Evolutionary conservation across 257 asterid genomes (phyloP).

Genomic region (Petunia axillaris): DNA sequence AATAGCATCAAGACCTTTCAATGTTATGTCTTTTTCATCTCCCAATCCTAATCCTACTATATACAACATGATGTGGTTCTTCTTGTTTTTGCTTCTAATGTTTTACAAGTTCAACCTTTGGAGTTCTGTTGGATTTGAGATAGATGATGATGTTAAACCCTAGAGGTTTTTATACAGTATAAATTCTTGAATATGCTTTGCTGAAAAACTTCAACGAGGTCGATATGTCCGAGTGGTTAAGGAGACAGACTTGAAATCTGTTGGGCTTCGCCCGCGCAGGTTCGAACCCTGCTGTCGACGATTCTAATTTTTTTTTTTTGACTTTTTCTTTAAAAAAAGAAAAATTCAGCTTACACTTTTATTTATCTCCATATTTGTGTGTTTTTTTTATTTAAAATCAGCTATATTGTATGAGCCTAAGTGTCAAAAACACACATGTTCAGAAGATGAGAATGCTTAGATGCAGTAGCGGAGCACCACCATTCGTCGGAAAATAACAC

Average conservation of each 20-base stretch:
- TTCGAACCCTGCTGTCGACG: constrained; percentile 87
- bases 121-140: neutral
- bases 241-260: constrained; percentile 96
- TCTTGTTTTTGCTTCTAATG: neutral
- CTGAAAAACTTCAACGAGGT: constrained; percentile 6
- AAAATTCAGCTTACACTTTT: too few relatives aligned
- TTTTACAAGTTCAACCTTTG: neutral
- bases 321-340: too few relatives aligned
- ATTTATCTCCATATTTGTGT: too few relatives aligned
- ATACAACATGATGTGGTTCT: constrained; percentile 54
- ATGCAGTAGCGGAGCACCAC: too few relatives aligned
- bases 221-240: constrained; percentile 97
- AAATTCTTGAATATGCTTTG: too few relatives aligned
- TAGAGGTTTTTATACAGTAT: too few relatives aligned
- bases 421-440: too few relatives aligned
- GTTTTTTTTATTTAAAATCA: too few relatives aligned
- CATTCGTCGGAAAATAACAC: too few relatives aligned
- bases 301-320: too few relatives aligned
- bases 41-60: constrained; percentile 84
- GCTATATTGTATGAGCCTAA: too few relatives aligned
- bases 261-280: constrained; percentile 93
- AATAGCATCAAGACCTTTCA: constrained; percentile 89
- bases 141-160: constrained; percentile 18
- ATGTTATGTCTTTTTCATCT: constrained; percentile 80
- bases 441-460: too few relatives aligned